These are phyloP conservation scores for Brachypodium distachyon DNA, from an alignment of 202 grass and related monocot genomes.

Conservation along the genomic window DNA sequence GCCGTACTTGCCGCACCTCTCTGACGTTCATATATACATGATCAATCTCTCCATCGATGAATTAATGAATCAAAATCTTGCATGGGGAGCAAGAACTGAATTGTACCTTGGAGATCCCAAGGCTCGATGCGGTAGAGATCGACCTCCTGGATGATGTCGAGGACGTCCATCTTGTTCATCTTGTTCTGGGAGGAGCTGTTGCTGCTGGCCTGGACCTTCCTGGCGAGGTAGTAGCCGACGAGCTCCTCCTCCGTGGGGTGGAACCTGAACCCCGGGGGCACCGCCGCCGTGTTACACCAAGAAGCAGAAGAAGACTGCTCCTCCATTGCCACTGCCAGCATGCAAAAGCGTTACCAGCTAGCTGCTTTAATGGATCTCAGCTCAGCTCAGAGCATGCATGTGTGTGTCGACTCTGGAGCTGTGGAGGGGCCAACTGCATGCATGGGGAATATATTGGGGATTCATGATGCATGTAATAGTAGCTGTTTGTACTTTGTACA, in stretches of 20 bases:
- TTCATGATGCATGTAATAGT: too few species aligned
- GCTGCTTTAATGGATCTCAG: background rate
- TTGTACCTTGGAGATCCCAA: slow-evolving; percentile 91
- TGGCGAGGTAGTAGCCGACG: slow-evolving; percentile 84
- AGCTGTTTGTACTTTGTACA: too few species aligned
- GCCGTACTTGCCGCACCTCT: slow-evolving; percentile 40
- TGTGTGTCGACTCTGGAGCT: slow-evolving; percentile 13
- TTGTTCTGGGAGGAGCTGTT: too few species aligned
- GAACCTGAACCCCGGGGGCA: slow-evolving; percentile 96
- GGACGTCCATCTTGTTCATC: slow-evolving; percentile 84
- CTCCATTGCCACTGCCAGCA: slow-evolving; percentile 30
- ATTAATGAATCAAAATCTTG: background rate
- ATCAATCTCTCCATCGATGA: background rate
- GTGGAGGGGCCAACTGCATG: slow-evolving; percentile 18
- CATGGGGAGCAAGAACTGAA: background rate
- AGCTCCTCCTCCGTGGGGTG: slow-evolving; percentile 98
- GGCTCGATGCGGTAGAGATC: slow-evolving; percentile 98
- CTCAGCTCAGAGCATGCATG: background rate
- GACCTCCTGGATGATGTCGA: slow-evolving; percentile 83
- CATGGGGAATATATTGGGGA: too few species aligned
- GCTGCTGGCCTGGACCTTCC: too few species aligned
- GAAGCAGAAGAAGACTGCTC: too few species aligned
- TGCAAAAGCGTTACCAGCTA: background rate
- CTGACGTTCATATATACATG: slow-evolving; percentile 11
- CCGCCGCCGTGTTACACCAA: slow-evolving; percentile 40